Evolutionary conservation across 805 yeast genomes (phyloP).

Genomic region (Ogataea ramenticola): DNA sequence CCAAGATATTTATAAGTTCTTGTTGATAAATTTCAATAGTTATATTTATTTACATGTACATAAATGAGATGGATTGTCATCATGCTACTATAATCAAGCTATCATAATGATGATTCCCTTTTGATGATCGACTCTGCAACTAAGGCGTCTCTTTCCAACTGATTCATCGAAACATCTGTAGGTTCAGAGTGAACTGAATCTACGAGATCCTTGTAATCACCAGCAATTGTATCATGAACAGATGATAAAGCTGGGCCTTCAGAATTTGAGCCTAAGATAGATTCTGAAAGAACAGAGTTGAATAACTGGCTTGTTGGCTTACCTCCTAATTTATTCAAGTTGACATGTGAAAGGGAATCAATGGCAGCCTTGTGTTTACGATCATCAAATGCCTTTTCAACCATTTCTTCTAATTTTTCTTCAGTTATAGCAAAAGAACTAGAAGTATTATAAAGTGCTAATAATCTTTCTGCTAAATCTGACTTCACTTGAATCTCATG

Average conservation of each 20-base stretch:
- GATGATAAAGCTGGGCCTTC: conserved; percentile 25
- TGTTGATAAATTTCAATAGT: too few relatives aligned
- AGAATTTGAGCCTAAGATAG: conserved; percentile 23
- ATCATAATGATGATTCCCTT: too few relatives aligned
- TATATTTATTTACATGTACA: too few relatives aligned
- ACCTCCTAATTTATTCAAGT: conserved; percentile 15
- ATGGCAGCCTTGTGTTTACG: conserved; percentile 1
- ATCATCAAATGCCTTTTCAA: conserved; percentile 45
- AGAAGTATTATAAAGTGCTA: conserved; percentile 68
- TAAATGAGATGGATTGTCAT: too few relatives aligned
- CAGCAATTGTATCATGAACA: conserved; percentile 10
- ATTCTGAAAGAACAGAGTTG: conserved; percentile 10
- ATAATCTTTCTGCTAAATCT: conserved; percentile 45
- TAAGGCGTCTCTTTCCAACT: too few relatives aligned
- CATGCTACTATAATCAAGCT: too few relatives aligned
- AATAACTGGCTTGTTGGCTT: conserved; percentile 14
- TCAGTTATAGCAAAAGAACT: conserved; percentile 67
- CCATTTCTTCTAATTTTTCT: conserved; percentile 49
- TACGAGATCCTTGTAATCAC: neutral
- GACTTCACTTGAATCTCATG: conserved; percentile 46
- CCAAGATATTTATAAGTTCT: too few relatives aligned
- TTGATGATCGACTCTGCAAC: too few relatives aligned
- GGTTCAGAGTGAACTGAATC: too few relatives aligned
- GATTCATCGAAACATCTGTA: too few relatives aligned
- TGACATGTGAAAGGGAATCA: conserved; percentile 7